Base-by-base conservation (phyloP, 2,329 filamentous ascomycete genomes). In the Ophiocordyceps australis region DNA sequence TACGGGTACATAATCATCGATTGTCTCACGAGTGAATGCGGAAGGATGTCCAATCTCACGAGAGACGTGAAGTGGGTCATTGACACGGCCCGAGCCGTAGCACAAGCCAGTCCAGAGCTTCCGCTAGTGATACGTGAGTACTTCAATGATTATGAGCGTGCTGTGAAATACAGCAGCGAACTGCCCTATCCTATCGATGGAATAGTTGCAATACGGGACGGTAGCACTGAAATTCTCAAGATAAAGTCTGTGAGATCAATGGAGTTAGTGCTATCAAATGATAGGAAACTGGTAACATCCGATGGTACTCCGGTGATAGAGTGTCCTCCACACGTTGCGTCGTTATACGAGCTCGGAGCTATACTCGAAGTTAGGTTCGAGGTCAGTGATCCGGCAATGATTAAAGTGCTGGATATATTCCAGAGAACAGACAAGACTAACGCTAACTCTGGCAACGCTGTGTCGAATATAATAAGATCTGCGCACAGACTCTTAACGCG, bases 101-200 rank as follows among this genome's bases (percentile, higher is more conserved):
- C 14, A 7, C 17, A 17, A 12, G 12, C 5, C 9, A 24, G 12
- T 17, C 7, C 23, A 9, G 12, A 17, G 12, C 23, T 24, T 17
- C 23, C 23, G 11, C 12, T 24, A n/a, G 18, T 24, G n/a, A 24
- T 24, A 24, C 23, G 23, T 6, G 23, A 24, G 12, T 24, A 24
- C 15, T 24, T 24, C 15, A 14, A 24, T n/a, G 12, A 24, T 12
- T 24, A 24, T n/a, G 14, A 9, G 12, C 18, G 14, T 24, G 23
- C 14, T 17, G 11, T 24, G n/a, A 12, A 24, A 8, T 24, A 24
- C 12, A 24, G 14, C 15, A 24, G 13, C 10, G 7, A 8, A 17
- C 5, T 24, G 18, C 23, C 10, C 11, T 24, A 24, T 17, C 23
- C 23, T 17, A 13, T 24, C 12, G 23, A 24, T 24, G 23, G 23